Percentiles rank a stretch among this genome's conserved stretches.
Conservation (phyloP, 139 green algal species). For the Mesostigma viride region DNA sequence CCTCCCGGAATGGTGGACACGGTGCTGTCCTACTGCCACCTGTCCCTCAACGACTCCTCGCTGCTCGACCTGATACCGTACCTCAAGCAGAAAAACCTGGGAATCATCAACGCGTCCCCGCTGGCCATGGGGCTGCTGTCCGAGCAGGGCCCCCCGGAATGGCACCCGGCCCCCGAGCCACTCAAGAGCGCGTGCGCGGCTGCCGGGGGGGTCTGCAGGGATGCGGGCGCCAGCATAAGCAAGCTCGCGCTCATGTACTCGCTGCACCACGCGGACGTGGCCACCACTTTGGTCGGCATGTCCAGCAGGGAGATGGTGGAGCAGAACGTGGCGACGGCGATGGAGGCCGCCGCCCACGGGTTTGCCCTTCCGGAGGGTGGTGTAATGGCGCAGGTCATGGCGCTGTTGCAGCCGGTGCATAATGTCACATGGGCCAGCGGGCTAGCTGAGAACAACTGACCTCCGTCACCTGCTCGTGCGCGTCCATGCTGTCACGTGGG, state of each 20-base stretch:
- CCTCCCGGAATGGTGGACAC: constrained; percentile 61
- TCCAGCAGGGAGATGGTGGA: constrained; percentile 45
- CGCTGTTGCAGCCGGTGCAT: constrained; percentile 48
- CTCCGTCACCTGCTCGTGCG: no score
- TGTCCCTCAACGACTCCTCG: constrained; percentile 56
- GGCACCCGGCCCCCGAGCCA: constrained; percentile 73
- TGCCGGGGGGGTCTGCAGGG: constrained; percentile 41
- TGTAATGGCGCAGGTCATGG: constrained; percentile 40
- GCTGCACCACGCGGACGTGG: constrained; percentile 32
- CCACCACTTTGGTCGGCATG: constrained; percentile 71
- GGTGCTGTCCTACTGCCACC: constrained; percentile 86
- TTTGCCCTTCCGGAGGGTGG: constrained; percentile 9
- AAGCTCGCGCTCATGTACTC: constrained; percentile 51
- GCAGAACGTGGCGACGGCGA: constrained; percentile 40
- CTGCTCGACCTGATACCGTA: constrained; percentile 30
- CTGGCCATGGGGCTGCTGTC: constrained; percentile 90
- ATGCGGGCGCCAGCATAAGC: constrained; percentile 40
- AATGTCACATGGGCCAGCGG: constrained; percentile 61
- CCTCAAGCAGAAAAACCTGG: constrained; percentile 58
- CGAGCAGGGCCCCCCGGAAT: constrained; percentile 59
- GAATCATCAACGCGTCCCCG: constrained; percentile 72
- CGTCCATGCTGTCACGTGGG: no score
- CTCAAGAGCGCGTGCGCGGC: constrained; percentile 41
- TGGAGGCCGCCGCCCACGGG: background rate
- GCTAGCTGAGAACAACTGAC: constrained; percentile 60